These are phyloP conservation scores for Botrytis paeoniae DNA, from an alignment of 2,329 filamentous ascomycete species.

Conservation along the genomic window DNA sequence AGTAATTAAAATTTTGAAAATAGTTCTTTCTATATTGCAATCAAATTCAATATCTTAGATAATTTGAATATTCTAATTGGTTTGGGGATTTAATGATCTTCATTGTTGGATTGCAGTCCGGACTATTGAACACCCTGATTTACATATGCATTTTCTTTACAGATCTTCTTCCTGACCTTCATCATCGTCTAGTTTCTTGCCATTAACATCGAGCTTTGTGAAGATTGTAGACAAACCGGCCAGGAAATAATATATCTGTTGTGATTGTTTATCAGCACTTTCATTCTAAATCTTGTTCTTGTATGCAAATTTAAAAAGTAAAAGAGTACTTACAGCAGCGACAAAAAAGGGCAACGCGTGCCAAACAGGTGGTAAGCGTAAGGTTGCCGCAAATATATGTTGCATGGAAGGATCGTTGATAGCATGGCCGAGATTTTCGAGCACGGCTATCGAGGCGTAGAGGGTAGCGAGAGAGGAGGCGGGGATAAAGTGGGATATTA, in stretches of 20 bases:
- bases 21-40: too few relatives aligned
- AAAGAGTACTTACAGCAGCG: slow-evolving; percentile 31
- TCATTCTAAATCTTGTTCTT: not conserved
- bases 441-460: slow-evolving; percentile 34
- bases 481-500: slow-evolving; percentile 32
- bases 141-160: not conserved
- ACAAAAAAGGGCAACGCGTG: slow-evolving; percentile 36
- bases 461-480: slow-evolving; percentile 32
- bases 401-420: slow-evolving; percentile 35
- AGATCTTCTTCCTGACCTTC: not conserved
- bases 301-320: not conserved
- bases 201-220: not conserved
- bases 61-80: too few relatives aligned
- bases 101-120: too few relatives aligned
- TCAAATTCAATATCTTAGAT: too few relatives aligned
- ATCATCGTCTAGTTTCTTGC: not conserved
- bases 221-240: slow-evolving; percentile 11
- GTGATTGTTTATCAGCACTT: not conserved
- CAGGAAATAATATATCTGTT: slow-evolving; percentile 11
- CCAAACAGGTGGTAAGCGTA: slow-evolving; percentile 31
- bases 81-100: too few relatives aligned
- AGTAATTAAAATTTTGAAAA: too few relatives aligned
- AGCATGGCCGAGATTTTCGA: slow-evolving; percentile 36
- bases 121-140: too few relatives aligned
- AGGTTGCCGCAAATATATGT: slow-evolving; percentile 33